These are phyloP conservation scores for Tulasnella sp. DNA, from an alignment of 768 basidiomycete genomes.

Conservation along the genomic window DNA sequence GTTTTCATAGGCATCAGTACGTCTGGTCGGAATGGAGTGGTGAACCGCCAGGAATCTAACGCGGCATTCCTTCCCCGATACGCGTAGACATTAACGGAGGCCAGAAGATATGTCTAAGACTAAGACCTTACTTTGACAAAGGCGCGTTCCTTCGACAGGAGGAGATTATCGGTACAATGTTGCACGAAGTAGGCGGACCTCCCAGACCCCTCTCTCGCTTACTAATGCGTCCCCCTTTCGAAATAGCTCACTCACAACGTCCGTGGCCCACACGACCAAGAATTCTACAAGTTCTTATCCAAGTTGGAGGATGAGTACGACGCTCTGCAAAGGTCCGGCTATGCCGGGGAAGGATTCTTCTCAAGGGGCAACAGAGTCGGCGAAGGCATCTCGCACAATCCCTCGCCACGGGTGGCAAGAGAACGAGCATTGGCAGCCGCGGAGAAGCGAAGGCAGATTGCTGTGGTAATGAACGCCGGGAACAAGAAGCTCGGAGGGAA, in stretches of 20 bases:
- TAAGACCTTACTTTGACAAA: constrained; percentile 70
- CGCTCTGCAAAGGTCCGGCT: constrained; percentile 74
- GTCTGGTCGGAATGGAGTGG: neutral
- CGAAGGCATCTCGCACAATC: constrained; percentile 64
- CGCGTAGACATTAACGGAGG: constrained; percentile 73
- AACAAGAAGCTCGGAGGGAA: constrained; percentile 63
- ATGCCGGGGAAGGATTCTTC: constrained; percentile 90
- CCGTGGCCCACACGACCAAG: constrained; percentile 87
- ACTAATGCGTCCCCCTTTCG: constrained; percentile 13
- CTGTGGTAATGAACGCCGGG: constrained; percentile 54
- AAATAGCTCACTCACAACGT: constrained; percentile 82
- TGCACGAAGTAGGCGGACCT: constrained; percentile 70
- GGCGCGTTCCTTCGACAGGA: constrained; percentile 77
- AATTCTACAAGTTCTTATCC: constrained; percentile 73
- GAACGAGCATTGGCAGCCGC: constrained; percentile 76
- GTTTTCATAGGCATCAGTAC: constrained; percentile 13
- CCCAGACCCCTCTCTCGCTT: neutral
- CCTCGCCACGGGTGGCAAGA: constrained; percentile 67
- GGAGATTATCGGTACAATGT: constrained; percentile 78
- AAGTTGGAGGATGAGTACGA: constrained; percentile 85
- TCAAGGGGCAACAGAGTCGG: constrained; percentile 73
- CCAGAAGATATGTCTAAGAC: constrained; percentile 77
- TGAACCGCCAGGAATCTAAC: neutral
- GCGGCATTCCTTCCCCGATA: neutral
- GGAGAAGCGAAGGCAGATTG: constrained; percentile 63